Conservation (phyloP, 768 basidiomycete genomes). For the Xanthoconium purpureum region DNA sequence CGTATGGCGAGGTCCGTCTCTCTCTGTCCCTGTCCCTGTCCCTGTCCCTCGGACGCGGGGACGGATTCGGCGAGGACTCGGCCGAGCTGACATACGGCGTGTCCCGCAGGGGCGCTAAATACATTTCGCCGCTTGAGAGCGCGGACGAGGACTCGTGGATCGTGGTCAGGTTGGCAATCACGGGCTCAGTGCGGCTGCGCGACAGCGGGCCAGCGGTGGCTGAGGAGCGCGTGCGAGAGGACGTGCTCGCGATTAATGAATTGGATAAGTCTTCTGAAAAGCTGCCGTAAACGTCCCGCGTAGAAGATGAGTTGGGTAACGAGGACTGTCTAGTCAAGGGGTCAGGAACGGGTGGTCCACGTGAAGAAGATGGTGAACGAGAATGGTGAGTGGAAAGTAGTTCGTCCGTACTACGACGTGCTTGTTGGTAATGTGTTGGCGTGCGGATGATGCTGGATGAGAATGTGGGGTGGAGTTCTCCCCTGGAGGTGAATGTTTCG, state of each 20-base stretch:
- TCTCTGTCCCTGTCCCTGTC: not conserved
- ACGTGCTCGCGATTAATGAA: constrained; percentile 17
- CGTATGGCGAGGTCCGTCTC: constrained; percentile 23
- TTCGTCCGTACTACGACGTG: constrained; percentile 29
- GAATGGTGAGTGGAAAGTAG: constrained; percentile 12
- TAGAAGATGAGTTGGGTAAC: constrained; percentile 20
- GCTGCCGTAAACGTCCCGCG: constrained; percentile 18
- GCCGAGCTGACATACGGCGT: constrained; percentile 8
- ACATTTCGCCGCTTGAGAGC: constrained; percentile 26
- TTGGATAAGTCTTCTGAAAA: constrained; percentile 28
- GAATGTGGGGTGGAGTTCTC: constrained; percentile 64
- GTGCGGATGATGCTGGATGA: constrained; percentile 67
- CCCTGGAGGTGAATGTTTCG: constrained; percentile 49
- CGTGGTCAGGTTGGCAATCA: constrained; percentile 24
- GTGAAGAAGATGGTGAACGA: constrained; percentile 27
- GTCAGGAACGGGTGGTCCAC: constrained; percentile 18
- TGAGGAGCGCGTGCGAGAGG: constrained; percentile 16
- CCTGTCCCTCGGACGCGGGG: constrained; percentile 24
- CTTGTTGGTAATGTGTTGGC: constrained; percentile 52
- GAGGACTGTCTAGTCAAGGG: constrained; percentile 26
- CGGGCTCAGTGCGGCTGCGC: constrained; percentile 32
- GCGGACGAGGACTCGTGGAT: constrained; percentile 26
- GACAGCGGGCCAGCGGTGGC: constrained; percentile 9
- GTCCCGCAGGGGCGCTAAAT: constrained; percentile 22
- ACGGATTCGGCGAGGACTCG: constrained; percentile 27